A percentile compares a stretch with the other conserved stretches of the same genome.
These are phyloP conservation scores for Senna tora DNA, from an alignment of 306 rosid species.

Conservation along the genomic window DNA sequence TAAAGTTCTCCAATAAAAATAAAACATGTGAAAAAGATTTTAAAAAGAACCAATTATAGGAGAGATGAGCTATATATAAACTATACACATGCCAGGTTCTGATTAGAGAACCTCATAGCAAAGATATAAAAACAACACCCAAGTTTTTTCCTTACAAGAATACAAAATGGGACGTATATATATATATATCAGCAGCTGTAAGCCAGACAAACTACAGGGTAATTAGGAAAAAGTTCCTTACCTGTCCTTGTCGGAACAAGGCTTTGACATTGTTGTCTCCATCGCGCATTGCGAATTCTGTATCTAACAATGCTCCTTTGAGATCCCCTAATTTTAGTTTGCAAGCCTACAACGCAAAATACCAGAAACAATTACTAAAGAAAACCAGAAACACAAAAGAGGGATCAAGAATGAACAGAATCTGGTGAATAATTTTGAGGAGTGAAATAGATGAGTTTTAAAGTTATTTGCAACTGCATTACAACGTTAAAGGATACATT, in stretches of 20 bases:
- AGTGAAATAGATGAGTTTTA: background rate
- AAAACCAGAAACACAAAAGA: constrained; percentile 8
- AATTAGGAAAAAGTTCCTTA: constrained; percentile 34
- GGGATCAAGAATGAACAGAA: constrained; percentile 10
- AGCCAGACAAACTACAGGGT: constrained; percentile 22
- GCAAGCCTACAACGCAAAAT: constrained; percentile 66
- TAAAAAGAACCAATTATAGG: too few relatives aligned
- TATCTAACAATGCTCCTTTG: constrained; percentile 91
- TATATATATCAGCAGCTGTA: constrained; percentile 19
- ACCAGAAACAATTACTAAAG: background rate
- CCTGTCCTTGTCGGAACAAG: constrained; percentile 97
- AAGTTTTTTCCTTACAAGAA: too few relatives aligned
- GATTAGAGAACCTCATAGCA: too few relatives aligned
- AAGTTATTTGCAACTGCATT: constrained; percentile 15
- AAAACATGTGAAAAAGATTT: too few relatives aligned
- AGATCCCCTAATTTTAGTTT: constrained; percentile 86
- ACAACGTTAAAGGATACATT: constrained; percentile 22
- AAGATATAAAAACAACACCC: too few relatives aligned
- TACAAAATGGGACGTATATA: background rate
- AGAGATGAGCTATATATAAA: too few relatives aligned
- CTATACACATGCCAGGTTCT: too few relatives aligned
- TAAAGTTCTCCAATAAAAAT: too few relatives aligned
- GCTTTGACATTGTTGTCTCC: constrained; percentile 93
- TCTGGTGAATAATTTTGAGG: background rate
- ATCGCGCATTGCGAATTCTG: constrained; percentile 93